Base-by-base conservation (phyloP, 768 basidiomycete genomes). In the Naganishia vaughanmartiniae region DNA sequence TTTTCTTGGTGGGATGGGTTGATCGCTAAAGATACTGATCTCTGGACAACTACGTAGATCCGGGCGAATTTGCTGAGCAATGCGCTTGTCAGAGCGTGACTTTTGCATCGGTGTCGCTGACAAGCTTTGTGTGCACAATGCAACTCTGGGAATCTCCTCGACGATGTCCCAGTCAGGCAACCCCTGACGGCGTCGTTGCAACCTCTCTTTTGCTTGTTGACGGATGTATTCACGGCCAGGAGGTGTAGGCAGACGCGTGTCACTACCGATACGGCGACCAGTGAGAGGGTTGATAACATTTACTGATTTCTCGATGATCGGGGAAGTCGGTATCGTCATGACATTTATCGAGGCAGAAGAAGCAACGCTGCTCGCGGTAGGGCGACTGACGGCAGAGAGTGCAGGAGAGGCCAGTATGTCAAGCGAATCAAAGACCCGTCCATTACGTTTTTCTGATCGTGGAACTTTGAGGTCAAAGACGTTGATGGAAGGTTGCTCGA, bases 201-300 rank as follows among this genome's bases (percentile, higher is more conserved):
- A 7, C 24, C 33, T 19, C 19, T 24, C 17, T n/a, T 14, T 58
- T 36, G 57, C 57, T 39, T 36, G 33, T 24, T 24, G 31, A 12
- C 57, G 57, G n/a, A 58, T 58, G 2, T 3, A 7, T 15, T 58
- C 57, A 17, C 57, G 30, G 11, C 57, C 57, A 2, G 30, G n/a
- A 34, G 39, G 60, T 26, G 39, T 45, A 11, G 39, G 39, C 2
- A 45, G 39, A 26, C 60, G 60, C 24, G n/a, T 7, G 30, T 63
- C 42, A 19, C 57, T 58, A 14, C 36, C 60, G 9, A n/a, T 2
- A 1, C 60, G 60, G 2, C 60, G 36, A 11, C 60, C 60, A 12
- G 60, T 63, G 6, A 63, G 26, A 12, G 60, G 60, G 60, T 63
- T 63, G 39, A 63, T 30, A 17, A 46, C 60, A 34, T 63, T 63